These are phyloP conservation scores for Kuraishia hungarica DNA, from an alignment of 805 yeast species.

Conservation along the genomic window DNA sequence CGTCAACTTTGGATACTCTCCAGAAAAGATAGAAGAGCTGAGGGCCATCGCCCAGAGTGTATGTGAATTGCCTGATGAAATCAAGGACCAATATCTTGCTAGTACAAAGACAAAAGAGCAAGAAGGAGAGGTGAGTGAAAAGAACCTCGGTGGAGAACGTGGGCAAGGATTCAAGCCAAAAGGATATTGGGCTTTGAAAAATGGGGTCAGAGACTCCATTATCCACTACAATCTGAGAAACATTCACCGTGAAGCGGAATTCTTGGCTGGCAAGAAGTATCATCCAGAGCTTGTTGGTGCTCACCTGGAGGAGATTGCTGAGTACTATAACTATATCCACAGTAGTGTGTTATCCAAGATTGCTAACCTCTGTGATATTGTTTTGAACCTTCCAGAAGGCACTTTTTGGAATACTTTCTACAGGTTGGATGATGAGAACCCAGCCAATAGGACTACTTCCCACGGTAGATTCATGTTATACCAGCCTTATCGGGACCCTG, in stretches of 20 bases:
- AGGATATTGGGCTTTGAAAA: constrained; percentile 38
- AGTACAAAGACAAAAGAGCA: constrained; percentile 21
- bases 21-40: constrained; percentile 22
- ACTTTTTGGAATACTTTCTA: constrained; percentile 27
- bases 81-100: constrained; percentile 26
- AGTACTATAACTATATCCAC: constrained; percentile 31
- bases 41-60: constrained; percentile 31
- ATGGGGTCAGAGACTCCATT: constrained; percentile 33
- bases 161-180: constrained; percentile 40
- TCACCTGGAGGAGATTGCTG: constrained; percentile 30
- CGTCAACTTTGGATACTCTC: constrained; percentile 29
- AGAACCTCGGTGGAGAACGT: constrained; percentile 33
- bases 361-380: constrained; percentile 31
- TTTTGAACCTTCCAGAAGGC: constrained; percentile 40
- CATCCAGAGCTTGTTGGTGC: constrained; percentile 32
- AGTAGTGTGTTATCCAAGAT: constrained; percentile 26
- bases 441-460: constrained; percentile 29
- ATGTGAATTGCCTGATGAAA: constrained; percentile 29
- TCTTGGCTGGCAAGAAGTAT: constrained; percentile 13
- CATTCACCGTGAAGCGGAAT: constrained; percentile 25
- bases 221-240: constrained; percentile 35
- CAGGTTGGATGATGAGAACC: constrained; percentile 22
- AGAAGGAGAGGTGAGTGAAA: constrained; percentile 17
- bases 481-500: constrained; percentile 13
- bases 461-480: constrained; percentile 29